Evolutionary conservation across 148 eudicot species (phyloP).

Genomic region (Dianthus caryophyllus): DNA sequence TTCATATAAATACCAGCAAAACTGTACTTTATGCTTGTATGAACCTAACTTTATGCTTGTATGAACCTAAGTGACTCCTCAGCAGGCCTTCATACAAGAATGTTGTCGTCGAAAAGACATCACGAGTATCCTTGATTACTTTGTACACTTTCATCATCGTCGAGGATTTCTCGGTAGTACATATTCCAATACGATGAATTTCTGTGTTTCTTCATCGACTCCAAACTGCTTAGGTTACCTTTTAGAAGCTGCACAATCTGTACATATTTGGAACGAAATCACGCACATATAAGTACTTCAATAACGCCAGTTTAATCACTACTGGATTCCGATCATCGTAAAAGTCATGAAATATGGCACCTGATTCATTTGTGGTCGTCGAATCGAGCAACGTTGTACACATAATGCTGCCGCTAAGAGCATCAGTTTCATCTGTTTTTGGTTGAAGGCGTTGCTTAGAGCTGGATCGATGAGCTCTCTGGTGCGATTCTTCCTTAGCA

Average conservation of each 20-base stretch:
- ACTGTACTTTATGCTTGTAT: too few species aligned
- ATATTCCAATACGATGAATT: slow-evolving; percentile 64
- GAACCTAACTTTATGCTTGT: too few species aligned
- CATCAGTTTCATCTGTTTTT: slow-evolving; percentile 52
- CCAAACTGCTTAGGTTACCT: slow-evolving; percentile 66
- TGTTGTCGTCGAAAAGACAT: background rate
- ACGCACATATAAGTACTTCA: background rate
- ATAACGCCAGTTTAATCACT: background rate
- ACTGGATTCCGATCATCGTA: background rate
- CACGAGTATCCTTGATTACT: background rate
- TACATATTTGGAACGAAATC: background rate
- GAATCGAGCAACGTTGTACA: slow-evolving; percentile 63
- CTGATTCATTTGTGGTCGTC: slow-evolving; percentile 80
- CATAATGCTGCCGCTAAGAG: slow-evolving; percentile 64
- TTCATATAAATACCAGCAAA: too few species aligned
- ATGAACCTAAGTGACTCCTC: background rate
- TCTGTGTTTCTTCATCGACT: slow-evolving; percentile 47
- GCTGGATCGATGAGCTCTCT: slow-evolving; percentile 58
- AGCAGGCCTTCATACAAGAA: background rate
- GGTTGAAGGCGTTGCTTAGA: slow-evolving; percentile 36
- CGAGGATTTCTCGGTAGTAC: slow-evolving; percentile 54
- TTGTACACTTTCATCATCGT: slow-evolving; percentile 32
- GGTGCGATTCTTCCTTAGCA: slow-evolving; percentile 47
- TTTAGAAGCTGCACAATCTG: slow-evolving; percentile 73
- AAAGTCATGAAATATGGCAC: slow-evolving; percentile 19